phyloP scores from a whole-genome alignment of 2,329 filamentous ascomycete species.

The Colletotrichum sidae region DNA sequence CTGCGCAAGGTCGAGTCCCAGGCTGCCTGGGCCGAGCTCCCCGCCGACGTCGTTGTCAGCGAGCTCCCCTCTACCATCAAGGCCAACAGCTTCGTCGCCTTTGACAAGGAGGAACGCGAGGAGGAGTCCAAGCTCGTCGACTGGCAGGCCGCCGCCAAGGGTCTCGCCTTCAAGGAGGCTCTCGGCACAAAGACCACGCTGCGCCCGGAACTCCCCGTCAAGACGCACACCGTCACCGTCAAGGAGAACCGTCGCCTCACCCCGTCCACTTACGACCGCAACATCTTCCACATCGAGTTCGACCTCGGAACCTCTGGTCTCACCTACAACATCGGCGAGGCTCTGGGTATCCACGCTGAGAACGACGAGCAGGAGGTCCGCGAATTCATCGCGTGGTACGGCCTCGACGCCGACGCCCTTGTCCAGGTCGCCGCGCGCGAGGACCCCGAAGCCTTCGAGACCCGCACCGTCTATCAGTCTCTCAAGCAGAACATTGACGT shows the following conservation, averaged over 20 bases:
- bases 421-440: conserved; percentile 94
- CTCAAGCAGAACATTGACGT: conserved; percentile 95
- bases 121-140: conserved; percentile 73
- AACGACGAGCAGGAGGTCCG: conserved; percentile 85
- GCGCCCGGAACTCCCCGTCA: conserved; percentile 86
- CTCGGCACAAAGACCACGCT: conserved; percentile 80
- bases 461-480: conserved; percentile 92
- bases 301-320: conserved; percentile 92
- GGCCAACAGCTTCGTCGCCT: conserved; percentile 84
- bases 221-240: conserved; percentile 89
- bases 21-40: conserved; percentile 80
- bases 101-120: conserved; percentile 81
- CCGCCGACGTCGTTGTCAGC: conserved; percentile 65
- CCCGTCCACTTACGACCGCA: conserved; percentile 88
- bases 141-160: conserved; percentile 89
- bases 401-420: conserved; percentile 82
- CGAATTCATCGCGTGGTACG: conserved; percentile 91
- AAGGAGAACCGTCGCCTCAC: conserved; percentile 97
- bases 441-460: conserved; percentile 78
- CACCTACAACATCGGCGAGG: conserved; percentile 97
- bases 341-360: conserved; percentile 94
- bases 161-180: conserved; percentile 92
- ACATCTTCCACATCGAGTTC: conserved; percentile 99
- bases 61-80: conserved; percentile 74
- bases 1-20: conserved; percentile 82